Evolutionary conservation across 2,329 filamentous ascomycete species (phyloP), one percentile per base, ranked within the genome.

Genomic region (Pestalotiopsis fici): DNA sequence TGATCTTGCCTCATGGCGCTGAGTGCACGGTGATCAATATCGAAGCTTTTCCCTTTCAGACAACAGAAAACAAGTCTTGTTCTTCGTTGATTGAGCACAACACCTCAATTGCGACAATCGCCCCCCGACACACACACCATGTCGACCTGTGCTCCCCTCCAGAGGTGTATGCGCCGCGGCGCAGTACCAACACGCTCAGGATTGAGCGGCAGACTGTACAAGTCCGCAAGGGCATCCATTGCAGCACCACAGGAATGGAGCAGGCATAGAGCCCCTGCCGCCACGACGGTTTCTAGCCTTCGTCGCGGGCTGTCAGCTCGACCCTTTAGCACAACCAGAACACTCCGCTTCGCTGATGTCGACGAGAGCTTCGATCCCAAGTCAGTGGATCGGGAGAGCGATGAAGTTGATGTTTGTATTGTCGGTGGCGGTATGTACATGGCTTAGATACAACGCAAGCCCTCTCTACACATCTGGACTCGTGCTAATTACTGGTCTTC

Each of bases 361-460:
- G 83, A 88, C 66, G 87, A 88, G 43, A 76, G 83, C 66, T 93
- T 93, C 73, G 90, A 94, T 76, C 91, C 91, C 9, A 80, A 83
- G 27, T 81, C 80, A 66, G 85, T 95, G 67, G 95, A 98, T 71
- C 91, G 96, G 71, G 96, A 98, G 79, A 92, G 90, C 65, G 96
- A 99, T 76, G 84, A 96, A 81, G 96, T 99, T 35, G 96, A 99
- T 80, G 95, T 99, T 35, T 97, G 94, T 81, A 98, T 99, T 75
- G 90, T 99, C 65, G 96, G 96, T 76, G 96, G 93, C 79, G 95
- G 87, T 89, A 83, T 75, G 80, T 73, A 59, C 11, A 6, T 4
- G 25, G 12, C 9, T 35, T 12, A 25, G 11, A 56, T 7, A 11
- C 27, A 57, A 12, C 27, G 62, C 50, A 2, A 15, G 23, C 21